A percentile compares a stretch with the other conserved stretches of the same genome.
phyloP scores from a whole-genome alignment of 2,329 filamentous ascomycete genomes.

The Sphaerostilbella broomeana region DNA sequence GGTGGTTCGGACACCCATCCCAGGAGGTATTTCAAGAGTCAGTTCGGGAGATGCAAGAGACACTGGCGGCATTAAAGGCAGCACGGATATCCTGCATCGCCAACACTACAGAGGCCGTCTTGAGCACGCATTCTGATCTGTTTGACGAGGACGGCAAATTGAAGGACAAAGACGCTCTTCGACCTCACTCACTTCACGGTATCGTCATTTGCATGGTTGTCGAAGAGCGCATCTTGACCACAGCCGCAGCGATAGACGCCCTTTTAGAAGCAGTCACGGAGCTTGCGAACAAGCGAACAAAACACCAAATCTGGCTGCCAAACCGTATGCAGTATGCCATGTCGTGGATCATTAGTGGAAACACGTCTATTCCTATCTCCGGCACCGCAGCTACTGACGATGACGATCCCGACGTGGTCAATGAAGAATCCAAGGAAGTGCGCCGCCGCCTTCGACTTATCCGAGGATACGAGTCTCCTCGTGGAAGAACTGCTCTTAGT shows the following conservation, averaged over 20 bases:
- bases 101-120: constrained; percentile 34
- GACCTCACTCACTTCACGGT: constrained; percentile 27
- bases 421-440: constrained; percentile 28
- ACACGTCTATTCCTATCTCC: constrained; percentile 15
- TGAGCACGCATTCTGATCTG: constrained; percentile 32
- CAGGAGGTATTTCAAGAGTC: constrained; percentile 19
- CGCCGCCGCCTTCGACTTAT: constrained; percentile 32
- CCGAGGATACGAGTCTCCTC: constrained; percentile 17
- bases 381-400: constrained; percentile 15
- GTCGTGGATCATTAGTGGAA: constrained; percentile 30
- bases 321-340: constrained; percentile 32
- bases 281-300: constrained; percentile 30
- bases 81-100: constrained; percentile 21
- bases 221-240: constrained; percentile 35
- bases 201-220: constrained; percentile 42
- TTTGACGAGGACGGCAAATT: constrained; percentile 37
- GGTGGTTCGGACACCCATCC: constrained; percentile 24
- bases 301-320: constrained; percentile 37
- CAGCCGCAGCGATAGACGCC: constrained; percentile 23
- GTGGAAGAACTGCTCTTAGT: constrained; percentile 16
- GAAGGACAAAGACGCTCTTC: constrained; percentile 19
- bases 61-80: constrained; percentile 21
- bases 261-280: constrained; percentile 32
- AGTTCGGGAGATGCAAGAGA: constrained; percentile 15
- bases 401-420: constrained; percentile 18